These are phyloP conservation scores for Amniculicola lignicola DNA, from an alignment of 495 filamentous ascomycete genomes.

Conservation along the genomic window DNA sequence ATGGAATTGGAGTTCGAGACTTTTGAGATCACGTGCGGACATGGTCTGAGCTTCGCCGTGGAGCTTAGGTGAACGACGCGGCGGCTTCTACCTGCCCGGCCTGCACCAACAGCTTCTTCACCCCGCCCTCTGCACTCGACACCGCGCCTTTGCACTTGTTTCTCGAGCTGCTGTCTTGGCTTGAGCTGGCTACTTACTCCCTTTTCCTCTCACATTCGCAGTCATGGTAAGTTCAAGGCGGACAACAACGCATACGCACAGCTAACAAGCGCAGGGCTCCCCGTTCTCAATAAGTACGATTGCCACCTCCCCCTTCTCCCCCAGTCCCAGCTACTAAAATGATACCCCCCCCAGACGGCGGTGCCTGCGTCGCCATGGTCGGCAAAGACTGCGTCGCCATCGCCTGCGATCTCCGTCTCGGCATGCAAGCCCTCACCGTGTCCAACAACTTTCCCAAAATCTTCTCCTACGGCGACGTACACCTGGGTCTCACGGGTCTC, in stretches of 20 bases:
- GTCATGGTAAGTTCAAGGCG: conserved; percentile 30
- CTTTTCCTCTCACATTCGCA: neutral
- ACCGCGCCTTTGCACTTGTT: neutral
- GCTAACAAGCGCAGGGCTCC: conserved; percentile 28
- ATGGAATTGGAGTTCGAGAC: too few relatives aligned
- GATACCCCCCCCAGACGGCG: conserved; percentile 68
- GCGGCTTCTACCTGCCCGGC: conserved; percentile 21
- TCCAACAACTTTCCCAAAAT: conserved; percentile 99
- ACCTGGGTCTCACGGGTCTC: conserved; percentile 94
- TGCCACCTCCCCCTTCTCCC: neutral
- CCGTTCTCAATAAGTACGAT: conserved; percentile 35
- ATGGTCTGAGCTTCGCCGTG: neutral
- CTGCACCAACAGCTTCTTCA: conserved; percentile 15
- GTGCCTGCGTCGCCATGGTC: conserved; percentile 95
- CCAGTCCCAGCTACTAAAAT: conserved; percentile 19
- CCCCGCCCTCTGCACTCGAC: neutral
- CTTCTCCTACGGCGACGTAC: conserved; percentile 94
- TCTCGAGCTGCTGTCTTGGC: too few relatives aligned
- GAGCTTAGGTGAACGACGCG: conserved; percentile 21
- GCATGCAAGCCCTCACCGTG: conserved; percentile 91
- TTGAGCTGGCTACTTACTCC: neutral
- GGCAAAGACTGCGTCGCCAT: conserved; percentile 99
- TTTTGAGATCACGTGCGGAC: conserved; percentile 13
- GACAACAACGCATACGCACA: conserved; percentile 2
- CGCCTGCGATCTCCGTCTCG: conserved; percentile 96